Percentiles rank a stretch among this genome's conserved stretches.
Conservation (phyloP, 305 asterid species). For the Petunia hybrid region DNA sequence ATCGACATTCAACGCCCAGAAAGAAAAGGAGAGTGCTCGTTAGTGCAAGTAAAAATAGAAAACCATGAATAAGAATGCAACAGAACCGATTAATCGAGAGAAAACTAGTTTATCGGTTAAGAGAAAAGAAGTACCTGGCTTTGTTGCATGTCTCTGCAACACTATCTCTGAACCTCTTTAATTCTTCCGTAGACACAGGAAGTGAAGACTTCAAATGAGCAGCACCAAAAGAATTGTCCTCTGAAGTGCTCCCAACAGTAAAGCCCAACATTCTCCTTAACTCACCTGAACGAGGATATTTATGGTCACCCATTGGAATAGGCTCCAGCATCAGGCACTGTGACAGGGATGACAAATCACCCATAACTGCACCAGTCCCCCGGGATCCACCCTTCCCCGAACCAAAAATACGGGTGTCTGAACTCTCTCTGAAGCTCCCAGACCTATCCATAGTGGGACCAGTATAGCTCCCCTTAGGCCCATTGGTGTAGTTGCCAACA, state of each 20-base stretch:
- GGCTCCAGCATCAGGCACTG: conserved; percentile 83
- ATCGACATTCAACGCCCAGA: background rate
- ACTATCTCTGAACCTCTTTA: conserved; percentile 67
- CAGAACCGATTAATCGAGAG: conserved; percentile 25
- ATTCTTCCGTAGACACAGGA: conserved; percentile 69
- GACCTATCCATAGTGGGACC: conserved; percentile 71
- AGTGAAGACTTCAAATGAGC: conserved; percentile 70
- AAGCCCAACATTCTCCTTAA: conserved; percentile 71
- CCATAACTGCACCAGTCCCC: conserved; percentile 55
- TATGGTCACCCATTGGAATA: conserved; percentile 64
- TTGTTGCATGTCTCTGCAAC: conserved; percentile 65
- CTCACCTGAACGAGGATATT: conserved; percentile 61
- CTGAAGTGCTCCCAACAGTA: conserved; percentile 67
- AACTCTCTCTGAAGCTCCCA: conserved; percentile 84
- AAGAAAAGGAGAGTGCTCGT: conserved; percentile 27
- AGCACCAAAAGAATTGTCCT: conserved; percentile 70
- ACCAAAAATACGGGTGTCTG: conserved; percentile 65
- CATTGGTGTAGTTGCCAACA: conserved; percentile 70
- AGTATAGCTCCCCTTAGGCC: conserved; percentile 71
- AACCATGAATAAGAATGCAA: conserved; percentile 19
- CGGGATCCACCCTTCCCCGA: conserved; percentile 71
- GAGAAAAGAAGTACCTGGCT: conserved; percentile 69
- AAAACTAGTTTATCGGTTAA: background rate
- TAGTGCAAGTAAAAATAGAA: conserved; percentile 15
- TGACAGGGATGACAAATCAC: conserved; percentile 65